phyloP scores from a whole-genome alignment of 768 basidiomycete species.

The Leccinum subtestaceum region DNA sequence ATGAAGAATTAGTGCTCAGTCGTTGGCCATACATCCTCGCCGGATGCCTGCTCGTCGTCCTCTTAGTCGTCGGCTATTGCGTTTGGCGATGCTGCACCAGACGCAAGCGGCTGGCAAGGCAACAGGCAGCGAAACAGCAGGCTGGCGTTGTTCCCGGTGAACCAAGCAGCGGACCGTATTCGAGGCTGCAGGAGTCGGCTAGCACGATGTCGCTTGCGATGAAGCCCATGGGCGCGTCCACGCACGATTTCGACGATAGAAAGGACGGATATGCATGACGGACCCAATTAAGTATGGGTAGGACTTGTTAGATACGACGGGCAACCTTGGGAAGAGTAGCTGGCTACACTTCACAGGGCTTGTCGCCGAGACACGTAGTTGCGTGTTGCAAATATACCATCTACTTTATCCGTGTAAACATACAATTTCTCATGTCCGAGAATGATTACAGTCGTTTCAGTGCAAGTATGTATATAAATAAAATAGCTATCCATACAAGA shows the following conservation, averaged over 20 bases:
- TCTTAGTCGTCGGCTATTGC: constrained; percentile 45
- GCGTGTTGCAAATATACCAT: constrained; percentile 6
- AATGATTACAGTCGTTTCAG: not conserved
- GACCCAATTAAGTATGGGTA: not conserved
- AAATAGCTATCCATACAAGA: not conserved
- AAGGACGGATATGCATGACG: constrained; percentile 17
- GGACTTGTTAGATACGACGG: constrained; percentile 11
- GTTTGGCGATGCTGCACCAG: constrained; percentile 63
- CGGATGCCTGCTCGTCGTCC: constrained; percentile 53
- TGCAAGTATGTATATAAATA: not conserved
- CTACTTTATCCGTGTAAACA: constrained; percentile 3
- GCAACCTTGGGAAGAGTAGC: constrained; percentile 27
- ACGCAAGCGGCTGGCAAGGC: constrained; percentile 32
- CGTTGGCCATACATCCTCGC: constrained; percentile 72
- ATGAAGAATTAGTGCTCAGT: constrained; percentile 61
- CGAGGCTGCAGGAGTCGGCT: constrained; percentile 24
- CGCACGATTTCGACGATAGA: constrained; percentile 18
- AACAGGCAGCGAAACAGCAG: constrained; percentile 21
- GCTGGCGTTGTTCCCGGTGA: not conserved
- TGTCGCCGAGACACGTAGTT: constrained; percentile 6
- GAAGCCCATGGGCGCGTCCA: constrained; percentile 27
- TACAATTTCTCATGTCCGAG: not conserved
- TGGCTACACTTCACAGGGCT: constrained; percentile 26
- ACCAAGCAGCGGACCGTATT: constrained; percentile 17
- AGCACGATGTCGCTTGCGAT: constrained; percentile 30